Evolutionary conservation across 169 alveolate species (phyloP).

Genomic region (Cryptosporidium tyzzeri): DNA sequence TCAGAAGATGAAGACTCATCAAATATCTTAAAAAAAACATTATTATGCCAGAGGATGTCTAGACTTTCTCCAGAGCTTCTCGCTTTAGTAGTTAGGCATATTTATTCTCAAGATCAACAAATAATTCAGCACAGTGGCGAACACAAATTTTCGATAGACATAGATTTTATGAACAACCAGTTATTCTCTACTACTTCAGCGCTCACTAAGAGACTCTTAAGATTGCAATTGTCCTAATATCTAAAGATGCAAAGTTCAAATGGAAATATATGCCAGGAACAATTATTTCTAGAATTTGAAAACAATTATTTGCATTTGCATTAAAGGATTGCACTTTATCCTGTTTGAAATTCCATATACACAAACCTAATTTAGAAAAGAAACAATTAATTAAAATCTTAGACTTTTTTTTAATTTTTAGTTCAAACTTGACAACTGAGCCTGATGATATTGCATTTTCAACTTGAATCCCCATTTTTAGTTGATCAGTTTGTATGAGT

Average conservation of each 20-base stretch:
- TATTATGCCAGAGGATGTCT: constrained; percentile 51
- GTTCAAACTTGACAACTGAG: background rate
- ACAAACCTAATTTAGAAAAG: background rate
- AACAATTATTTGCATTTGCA: too few relatives aligned
- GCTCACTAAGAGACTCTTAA: constrained; percentile 57
- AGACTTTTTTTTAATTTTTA: background rate
- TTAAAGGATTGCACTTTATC: too few relatives aligned
- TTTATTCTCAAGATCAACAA: constrained; percentile 54
- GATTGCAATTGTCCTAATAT: constrained; percentile 1
- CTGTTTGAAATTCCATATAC: background rate
- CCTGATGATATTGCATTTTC: background rate
- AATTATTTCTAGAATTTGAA: background rate
- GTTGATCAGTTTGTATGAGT: background rate
- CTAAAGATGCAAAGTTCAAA: background rate
- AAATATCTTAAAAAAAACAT: background rate
- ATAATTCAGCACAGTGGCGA: constrained; percentile 58
- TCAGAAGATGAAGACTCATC: constrained; percentile 8
- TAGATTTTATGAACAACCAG: constrained; percentile 28
- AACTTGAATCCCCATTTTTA: background rate
- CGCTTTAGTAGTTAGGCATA: constrained; percentile 49
- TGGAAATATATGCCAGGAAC: background rate
- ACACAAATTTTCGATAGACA: constrained; percentile 19
- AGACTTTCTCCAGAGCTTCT: constrained; percentile 67
- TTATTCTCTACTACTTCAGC: constrained; percentile 48
- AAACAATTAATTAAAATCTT: background rate